phyloP scores from a whole-genome alignment of 768 basidiomycete genomes.

The Mycena polygramma region DNA sequence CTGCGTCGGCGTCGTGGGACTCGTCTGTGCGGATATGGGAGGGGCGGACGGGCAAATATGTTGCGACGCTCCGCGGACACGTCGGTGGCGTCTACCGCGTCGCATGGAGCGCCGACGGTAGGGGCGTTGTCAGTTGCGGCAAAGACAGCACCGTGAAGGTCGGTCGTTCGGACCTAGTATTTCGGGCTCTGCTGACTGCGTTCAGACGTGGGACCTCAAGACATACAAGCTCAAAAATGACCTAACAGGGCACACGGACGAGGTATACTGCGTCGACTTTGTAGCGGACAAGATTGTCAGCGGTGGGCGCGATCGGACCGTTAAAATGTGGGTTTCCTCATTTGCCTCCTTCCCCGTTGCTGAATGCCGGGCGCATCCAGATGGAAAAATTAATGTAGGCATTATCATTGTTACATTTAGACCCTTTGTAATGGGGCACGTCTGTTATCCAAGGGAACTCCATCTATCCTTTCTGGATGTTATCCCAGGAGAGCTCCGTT shows the following conservation, averaged over 20 bases:
- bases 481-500: not conserved
- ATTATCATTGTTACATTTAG: slow-evolving; percentile 14
- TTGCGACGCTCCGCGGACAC: slow-evolving; percentile 92
- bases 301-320: slow-evolving; percentile 91
- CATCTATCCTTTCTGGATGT: no score
- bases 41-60: slow-evolving; percentile 84
- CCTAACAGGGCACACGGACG: slow-evolving; percentile 95
- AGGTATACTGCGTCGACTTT: slow-evolving; percentile 99
- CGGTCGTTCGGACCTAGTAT: slow-evolving; percentile 37
- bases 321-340: slow-evolving; percentile 84
- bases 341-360: no score
- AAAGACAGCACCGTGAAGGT: slow-evolving; percentile 98
- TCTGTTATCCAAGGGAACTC: not conserved
- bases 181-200: not conserved
- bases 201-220: slow-evolving; percentile 96
- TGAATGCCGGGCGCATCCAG: not conserved
- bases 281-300: slow-evolving; percentile 99
- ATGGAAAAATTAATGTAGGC: slow-evolving; percentile 25
- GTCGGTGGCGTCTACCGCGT: slow-evolving; percentile 95
- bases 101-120: slow-evolving; percentile 94
- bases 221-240: slow-evolving; percentile 96
- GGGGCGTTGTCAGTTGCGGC: slow-evolving; percentile 93
- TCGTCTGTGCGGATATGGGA: slow-evolving; percentile 95
- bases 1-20: slow-evolving; percentile 93
- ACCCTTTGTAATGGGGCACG: not conserved